Base-by-base conservation (phyloP, 2,329 filamentous ascomycete species). In the Sporothrix mexicana region DNA sequence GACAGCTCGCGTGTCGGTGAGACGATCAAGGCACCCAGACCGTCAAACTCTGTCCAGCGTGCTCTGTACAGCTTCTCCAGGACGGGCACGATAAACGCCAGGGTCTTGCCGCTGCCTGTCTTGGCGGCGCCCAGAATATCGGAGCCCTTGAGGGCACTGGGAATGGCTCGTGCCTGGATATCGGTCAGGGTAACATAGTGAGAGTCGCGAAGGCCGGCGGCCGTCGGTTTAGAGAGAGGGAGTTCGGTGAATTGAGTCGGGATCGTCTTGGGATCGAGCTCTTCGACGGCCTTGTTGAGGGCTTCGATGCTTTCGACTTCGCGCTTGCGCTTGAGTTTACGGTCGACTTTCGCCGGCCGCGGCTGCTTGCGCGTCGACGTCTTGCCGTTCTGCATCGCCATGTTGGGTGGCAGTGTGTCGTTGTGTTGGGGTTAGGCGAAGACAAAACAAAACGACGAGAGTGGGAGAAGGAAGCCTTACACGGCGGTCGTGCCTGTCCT, bases 61-160 rank as follows among this genome's bases (percentile, higher is more conserved):
- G 91, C 89, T 69, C 94, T 91, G 81, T 97, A 96, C 2, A 99
- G 87, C 78, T 95, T 97, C 82, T 99, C 96, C 68, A 99, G 88
- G 0, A 98, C 91, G 0, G 96, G 96, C 2, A 98, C 85, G 8
- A 99, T 84, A 80, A 99, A 99, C 0, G 96, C 93, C 30, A 99
- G 83, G 0, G 96, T 99, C 86, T 99, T 99, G 80, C 96, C 96
- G 25, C 93, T 97, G 59, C 95, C 95, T 2, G 95, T 98, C 86
- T 98, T 98, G 55, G 96, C 96, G 5, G 96, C 96, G 57, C 95
- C 96, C 55, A 99, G 90, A 55, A 99, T 93, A 80, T 99, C 96
- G 73, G 86, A 85, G 73, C 93, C 93, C 81, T 97, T 93, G 75
- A 99, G 87, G 9, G 93, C 95, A 74, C 94, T 86, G 6, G 93